Evolutionary conservation across 1,284 basidiomycete genomes (phyloP).

Genomic region (Mycena citricolor): DNA sequence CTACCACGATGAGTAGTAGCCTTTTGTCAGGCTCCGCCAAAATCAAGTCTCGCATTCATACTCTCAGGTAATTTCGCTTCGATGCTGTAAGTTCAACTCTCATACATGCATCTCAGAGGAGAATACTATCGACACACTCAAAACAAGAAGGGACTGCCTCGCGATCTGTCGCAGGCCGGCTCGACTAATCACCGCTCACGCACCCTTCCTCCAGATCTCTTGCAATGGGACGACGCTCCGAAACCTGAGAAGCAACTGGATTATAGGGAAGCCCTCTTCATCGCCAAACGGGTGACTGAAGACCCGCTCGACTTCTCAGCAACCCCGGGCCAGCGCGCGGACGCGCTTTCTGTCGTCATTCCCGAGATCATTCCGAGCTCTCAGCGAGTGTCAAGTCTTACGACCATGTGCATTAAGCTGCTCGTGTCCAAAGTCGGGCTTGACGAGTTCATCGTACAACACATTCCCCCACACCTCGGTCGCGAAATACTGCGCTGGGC

Average conservation of each 20-base stretch:
- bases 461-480: constrained; percentile 56
- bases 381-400: constrained; percentile 43
- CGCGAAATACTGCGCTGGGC: constrained; percentile 54
- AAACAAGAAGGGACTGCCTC: constrained; percentile 44
- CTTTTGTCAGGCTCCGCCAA: too few relatives aligned
- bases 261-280: constrained; percentile 19
- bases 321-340: constrained; percentile 47
- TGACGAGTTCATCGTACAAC: constrained; percentile 45
- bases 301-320: neutral
- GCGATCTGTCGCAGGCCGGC: constrained; percentile 27
- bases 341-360: constrained; percentile 53
- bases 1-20: neutral
- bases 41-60: constrained; percentile 42
- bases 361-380: constrained; percentile 30
- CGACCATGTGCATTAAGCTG: constrained; percentile 42
- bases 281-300: constrained; percentile 13
- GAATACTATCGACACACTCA: constrained; percentile 66
- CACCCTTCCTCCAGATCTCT: constrained; percentile 42
- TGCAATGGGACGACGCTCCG: constrained; percentile 18
- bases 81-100: neutral
- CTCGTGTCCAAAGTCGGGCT: constrained; percentile 33
- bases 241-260: constrained; percentile 6
- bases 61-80: constrained; percentile 37
- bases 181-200: constrained; percentile 32
- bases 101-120: too few relatives aligned